Base-by-base conservation (phyloP, 306 rosid species). In the Echinosophora koreensis region DNA sequence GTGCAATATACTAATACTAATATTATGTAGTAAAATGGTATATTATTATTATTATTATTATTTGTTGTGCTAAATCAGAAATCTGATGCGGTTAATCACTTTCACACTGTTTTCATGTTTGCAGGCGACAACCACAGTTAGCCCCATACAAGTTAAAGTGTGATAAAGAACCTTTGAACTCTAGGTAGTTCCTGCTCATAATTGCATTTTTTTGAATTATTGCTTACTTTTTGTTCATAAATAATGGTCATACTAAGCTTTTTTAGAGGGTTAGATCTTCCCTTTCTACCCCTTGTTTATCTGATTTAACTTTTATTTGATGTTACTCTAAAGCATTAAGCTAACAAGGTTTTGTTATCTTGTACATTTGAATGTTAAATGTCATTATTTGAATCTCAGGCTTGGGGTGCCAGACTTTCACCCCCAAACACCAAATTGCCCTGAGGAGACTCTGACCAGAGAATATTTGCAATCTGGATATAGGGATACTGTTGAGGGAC, bases 331-430 rank as follows among this genome's bases (percentile, higher is more conserved):
- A 46, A 39, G 39, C 46, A 38, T 59, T 58, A 14, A 80, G 51
- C 66, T 59, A 37, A 22, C 46, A 28, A 27, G 60, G 9, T 62
- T 60, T 64, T 44, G 39, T 55, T 39, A 13, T 47, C 68, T 54
- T 73, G 42, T 59, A 6, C 41, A 38, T 67, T 52, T 51, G 52
- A 64, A 34, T 62, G 56, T 66, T 63, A 46, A 74, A 66, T 74
- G 52, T 64, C 42, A 55, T 39, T 73, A 68, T 74, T 85, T 80
- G 38, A 71, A 82, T 80, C 64, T 78, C 89, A 96, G 99, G 81
- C 90, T 96, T 71, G 99, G 99, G 69, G 93, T 98, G 12, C 98
- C 99, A 42, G 99, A 96, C 81, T 96, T 69, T 70, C 89, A 80
- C 70, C 94, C 99, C 32, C 99, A 96, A 91, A 82, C 89, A 58